A percentile compares a stretch with the other conserved stretches of the same genome.
Conservation (phyloP, 1,284 basidiomycete genomes). For the Fomitopsis pinicola region DNA sequence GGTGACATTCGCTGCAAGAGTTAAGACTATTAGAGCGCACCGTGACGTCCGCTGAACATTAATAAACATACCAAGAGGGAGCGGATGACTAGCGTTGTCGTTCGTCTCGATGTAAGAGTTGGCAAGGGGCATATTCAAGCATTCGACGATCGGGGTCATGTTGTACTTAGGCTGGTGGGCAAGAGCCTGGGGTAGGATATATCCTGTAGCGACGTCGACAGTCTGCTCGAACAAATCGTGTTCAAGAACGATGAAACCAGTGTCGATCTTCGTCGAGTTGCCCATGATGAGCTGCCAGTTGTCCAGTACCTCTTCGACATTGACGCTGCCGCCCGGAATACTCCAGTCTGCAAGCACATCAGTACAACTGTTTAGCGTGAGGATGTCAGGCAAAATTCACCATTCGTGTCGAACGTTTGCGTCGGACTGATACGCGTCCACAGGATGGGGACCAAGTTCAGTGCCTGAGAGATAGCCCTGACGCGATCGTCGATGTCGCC, state of each 20-base stretch:
- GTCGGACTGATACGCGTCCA: conserved; percentile 61
- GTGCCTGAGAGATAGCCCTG: conserved; percentile 68
- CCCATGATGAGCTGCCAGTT: conserved; percentile 64
- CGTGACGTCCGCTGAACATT: not conserved
- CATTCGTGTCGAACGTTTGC: conserved; percentile 62
- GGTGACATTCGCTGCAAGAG: not conserved
- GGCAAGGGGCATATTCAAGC: conserved; percentile 51
- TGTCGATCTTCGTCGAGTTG: conserved; percentile 43
- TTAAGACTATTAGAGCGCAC: not conserved
- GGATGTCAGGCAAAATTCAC: conserved; percentile 30
- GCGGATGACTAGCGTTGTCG: conserved; percentile 55
- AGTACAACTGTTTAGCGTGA: not conserved
- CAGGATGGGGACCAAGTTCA: conserved; percentile 64
- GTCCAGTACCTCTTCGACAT: conserved; percentile 51
- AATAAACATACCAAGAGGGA: conserved; percentile 28
- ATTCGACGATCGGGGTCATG: conserved; percentile 62
- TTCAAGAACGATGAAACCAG: conserved; percentile 73
- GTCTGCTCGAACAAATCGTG: conserved; percentile 69
- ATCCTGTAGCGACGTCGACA: conserved; percentile 67
- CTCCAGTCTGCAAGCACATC: conserved; percentile 55
- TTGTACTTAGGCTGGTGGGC: conserved; percentile 57
- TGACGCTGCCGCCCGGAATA: conserved; percentile 61
- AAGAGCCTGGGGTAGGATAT: conserved; percentile 64
- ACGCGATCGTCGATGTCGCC: conserved; percentile 80
- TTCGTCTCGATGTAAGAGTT: conserved; percentile 72